Evolutionary conservation across 805 yeast genomes (phyloP).

Genomic region (Saccharomyces jurei): DNA sequence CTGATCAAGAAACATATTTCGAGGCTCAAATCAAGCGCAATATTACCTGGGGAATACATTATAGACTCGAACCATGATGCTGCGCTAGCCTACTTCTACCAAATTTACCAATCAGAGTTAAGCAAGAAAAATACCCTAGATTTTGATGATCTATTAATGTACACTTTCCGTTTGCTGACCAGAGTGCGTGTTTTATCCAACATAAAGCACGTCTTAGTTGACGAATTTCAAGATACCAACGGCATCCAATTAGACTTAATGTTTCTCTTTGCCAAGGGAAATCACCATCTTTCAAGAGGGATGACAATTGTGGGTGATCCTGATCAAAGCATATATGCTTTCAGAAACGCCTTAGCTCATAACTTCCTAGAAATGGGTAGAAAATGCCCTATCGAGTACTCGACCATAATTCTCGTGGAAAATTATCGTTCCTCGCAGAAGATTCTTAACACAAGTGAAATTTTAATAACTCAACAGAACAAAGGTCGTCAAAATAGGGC

Average conservation of each 20-base stretch:
- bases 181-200: slow-evolving; percentile 37
- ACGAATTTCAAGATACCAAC: slow-evolving; percentile 93
- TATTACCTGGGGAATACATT: slow-evolving; percentile 36
- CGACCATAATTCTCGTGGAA: slow-evolving; percentile 42
- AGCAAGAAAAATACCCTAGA: slow-evolving; percentile 44
- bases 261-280: slow-evolving; percentile 40
- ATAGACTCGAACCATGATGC: slow-evolving; percentile 22
- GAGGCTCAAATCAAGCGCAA: slow-evolving; percentile 46
- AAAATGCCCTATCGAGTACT: slow-evolving; percentile 29
- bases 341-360: slow-evolving; percentile 66
- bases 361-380: slow-evolving; percentile 55
- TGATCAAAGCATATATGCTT: slow-evolving; percentile 88
- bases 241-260: slow-evolving; percentile 64
- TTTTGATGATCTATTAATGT: slow-evolving; percentile 74
- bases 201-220: slow-evolving; percentile 70
- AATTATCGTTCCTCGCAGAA: slow-evolving; percentile 76
- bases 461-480: slow-evolving; percentile 52
- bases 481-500: slow-evolving; percentile 34
- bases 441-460: slow-evolving; percentile 58
- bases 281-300: slow-evolving; percentile 37
- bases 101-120: slow-evolving; percentile 45
- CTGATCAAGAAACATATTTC: slow-evolving; percentile 43
- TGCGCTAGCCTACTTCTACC: slow-evolving; percentile 38
- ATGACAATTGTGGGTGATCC: slow-evolving; percentile 94
- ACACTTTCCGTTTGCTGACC: slow-evolving; percentile 43